Evolutionary conservation across 2,329 filamentous ascomycete genomes (phyloP), one percentile per base, ranked within the genome.

Genomic region (Hymenoscyphus scutula): DNA sequence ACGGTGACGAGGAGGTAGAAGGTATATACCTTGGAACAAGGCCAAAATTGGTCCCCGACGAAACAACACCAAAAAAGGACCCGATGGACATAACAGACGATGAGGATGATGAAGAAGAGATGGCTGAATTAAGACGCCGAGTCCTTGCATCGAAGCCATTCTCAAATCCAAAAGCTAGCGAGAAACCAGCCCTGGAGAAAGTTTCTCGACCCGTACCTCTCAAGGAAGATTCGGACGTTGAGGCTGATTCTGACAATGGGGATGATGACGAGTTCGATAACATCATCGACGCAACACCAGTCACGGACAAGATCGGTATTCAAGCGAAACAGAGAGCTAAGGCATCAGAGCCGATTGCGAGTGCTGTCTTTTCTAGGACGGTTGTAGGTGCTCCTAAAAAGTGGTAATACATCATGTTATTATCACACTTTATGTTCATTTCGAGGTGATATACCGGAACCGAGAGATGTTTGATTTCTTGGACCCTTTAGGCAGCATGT

Each of bases 101-200:
- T 62, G 86, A 85, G 34, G 91, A 90, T 62, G 89, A 97, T 62
- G 92, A 96, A 70, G 78, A 80, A 59, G 88, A 92, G 73, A 98
- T 98, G 93, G 93, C 91, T 38, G 93, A 96, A 72, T 88, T 99
- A 59, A 85, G 95, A 56, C 87, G 89, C 60, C 91, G 91, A 70
- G 92, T 98, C n/a, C 83, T 99, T 1, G 90, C 89, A 6, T 97
- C 94, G 6, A 97, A 94, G 73, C 86, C 92, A 0, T 99, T 99
- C 72, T 79, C 89, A 51, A 90, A 90, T 67, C 77, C 82, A 10
- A 72, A 77, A 54, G 70, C 73, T 58, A 73, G 75, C 10, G 79
- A 83, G 65, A 88, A 87, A 68, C 82, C 83, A 62, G 72, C 74
- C 34, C 85, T 84, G 0, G 82, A 88, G 70, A 85, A 81, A n/a